Percentiles rank a stretch among this genome's conserved stretches.
phyloP scores from a whole-genome alignment of 176 grass and related monocot species.

The Bothriochloa decipiens region DNA sequence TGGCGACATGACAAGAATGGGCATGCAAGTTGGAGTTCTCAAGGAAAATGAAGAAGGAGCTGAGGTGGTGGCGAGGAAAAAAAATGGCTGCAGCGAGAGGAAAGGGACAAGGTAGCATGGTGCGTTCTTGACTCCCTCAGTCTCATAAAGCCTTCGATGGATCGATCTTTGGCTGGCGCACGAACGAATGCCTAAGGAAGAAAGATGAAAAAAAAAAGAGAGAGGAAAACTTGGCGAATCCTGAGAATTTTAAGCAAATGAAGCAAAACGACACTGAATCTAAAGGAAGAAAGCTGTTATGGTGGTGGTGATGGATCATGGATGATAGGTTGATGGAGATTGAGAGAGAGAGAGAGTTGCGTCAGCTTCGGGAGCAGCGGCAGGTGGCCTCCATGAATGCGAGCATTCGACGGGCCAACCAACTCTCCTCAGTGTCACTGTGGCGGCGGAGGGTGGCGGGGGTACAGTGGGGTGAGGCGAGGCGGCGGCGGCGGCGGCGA shows the following conservation, averaged over 20 bases:
- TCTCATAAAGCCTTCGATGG: slow-evolving; percentile 41
- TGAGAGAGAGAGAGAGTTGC: slow-evolving; percentile 24
- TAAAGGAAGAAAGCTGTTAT: background rate
- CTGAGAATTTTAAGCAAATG: slow-evolving; percentile 6
- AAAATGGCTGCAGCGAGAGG: slow-evolving; percentile 50
- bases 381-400: slow-evolving; percentile 55
- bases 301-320: slow-evolving; percentile 30
- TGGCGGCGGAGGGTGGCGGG: background rate
- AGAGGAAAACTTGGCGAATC: background rate
- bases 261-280: background rate
- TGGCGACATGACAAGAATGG: background rate
- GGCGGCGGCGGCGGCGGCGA: no score
- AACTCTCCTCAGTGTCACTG: slow-evolving; percentile 31
- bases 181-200: slow-evolving; percentile 37
- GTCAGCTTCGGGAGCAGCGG: slow-evolving; percentile 44
- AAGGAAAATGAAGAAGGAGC: background rate
- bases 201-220: background rate
- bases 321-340: background rate
- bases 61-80: background rate
- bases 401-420: slow-evolving; percentile 48
- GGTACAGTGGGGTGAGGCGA: background rate
- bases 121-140: slow-evolving; percentile 99
- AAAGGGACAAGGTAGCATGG: slow-evolving; percentile 71
- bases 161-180: slow-evolving; percentile 5
- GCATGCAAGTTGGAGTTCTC: no score